Evolutionary conservation across 805 yeast genomes (phyloP).

Genomic region (Brettanomyces nanus): DNA sequence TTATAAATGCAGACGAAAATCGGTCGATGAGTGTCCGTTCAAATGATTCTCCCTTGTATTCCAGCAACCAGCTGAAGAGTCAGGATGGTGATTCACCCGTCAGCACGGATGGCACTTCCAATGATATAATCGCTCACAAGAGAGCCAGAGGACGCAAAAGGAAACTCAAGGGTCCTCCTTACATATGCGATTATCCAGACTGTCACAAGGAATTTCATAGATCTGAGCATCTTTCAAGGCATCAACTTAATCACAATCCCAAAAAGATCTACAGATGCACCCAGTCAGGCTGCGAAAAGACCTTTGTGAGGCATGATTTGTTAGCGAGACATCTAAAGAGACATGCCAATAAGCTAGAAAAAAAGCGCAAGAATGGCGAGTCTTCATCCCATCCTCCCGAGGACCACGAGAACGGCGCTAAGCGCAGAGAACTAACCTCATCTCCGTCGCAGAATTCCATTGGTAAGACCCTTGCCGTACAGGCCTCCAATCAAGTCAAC

Average conservation of each 20-base stretch:
- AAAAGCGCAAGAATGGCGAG: constrained; percentile 1
- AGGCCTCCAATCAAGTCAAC: neutral
- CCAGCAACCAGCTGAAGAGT: neutral
- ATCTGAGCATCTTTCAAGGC: constrained; percentile 58
- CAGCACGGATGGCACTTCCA: neutral
- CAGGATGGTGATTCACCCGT: no score
- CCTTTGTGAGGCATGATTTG: constrained; percentile 57
- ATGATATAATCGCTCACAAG: constrained; percentile 2
- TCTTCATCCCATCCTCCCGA: no score
- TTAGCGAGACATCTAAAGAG: constrained; percentile 37
- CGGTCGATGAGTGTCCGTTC: neutral
- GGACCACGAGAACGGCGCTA: neutral
- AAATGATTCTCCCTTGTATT: neutral
- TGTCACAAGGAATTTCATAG: constrained; percentile 52
- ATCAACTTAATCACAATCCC: constrained; percentile 53
- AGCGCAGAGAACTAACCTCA: neutral
- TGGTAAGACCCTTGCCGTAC: neutral
- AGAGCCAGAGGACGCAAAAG: constrained; percentile 11
- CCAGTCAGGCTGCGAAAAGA: constrained; percentile 41
- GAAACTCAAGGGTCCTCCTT: constrained; percentile 22
- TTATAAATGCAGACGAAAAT: constrained; percentile 7
- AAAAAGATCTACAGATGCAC: constrained; percentile 45
- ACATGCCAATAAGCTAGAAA: constrained; percentile 24
- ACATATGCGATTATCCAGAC: constrained; percentile 34
- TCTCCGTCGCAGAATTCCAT: neutral